A percentile compares a stretch with the other conserved stretches of the same genome.
phyloP scores from a whole-genome alignment of 495 filamentous ascomycete genomes.

The Talaromyces nanjingensis region DNA sequence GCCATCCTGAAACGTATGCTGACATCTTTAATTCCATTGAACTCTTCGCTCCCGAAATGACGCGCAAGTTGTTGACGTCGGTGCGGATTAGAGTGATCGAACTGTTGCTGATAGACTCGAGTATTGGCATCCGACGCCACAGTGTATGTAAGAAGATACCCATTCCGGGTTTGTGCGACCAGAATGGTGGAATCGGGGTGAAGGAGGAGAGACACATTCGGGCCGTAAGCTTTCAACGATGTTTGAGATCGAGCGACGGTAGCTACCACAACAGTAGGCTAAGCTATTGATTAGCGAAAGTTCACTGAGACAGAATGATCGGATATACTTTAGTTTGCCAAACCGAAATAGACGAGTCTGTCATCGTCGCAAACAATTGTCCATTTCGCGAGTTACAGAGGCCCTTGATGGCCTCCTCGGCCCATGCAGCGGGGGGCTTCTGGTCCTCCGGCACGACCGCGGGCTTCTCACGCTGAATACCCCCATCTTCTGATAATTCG shows the following conservation, averaged over 20 bases:
- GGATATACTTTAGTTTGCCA: slow-evolving; percentile 87
- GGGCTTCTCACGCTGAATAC: background rate
- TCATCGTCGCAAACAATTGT: slow-evolving; percentile 84
- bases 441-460: slow-evolving; percentile 7
- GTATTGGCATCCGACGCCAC: slow-evolving; percentile 77
- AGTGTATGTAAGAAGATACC: slow-evolving; percentile 91
- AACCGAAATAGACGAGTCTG: slow-evolving; percentile 69
- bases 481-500: background rate
- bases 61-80: slow-evolving; percentile 66
- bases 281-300: slow-evolving; percentile 24
- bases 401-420: slow-evolving; percentile 58
- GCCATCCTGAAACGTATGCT: slow-evolving; percentile 93
- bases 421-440: slow-evolving; percentile 24
- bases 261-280: slow-evolving; percentile 88
- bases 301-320: slow-evolving; percentile 4
- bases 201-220: slow-evolving; percentile 75
- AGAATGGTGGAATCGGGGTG: slow-evolving; percentile 88
- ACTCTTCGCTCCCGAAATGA: slow-evolving; percentile 54
- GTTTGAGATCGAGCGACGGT: slow-evolving; percentile 70
- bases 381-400: slow-evolving; percentile 75
- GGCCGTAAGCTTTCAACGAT: slow-evolving; percentile 77
- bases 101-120: slow-evolving; percentile 76
- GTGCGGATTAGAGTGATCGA: slow-evolving; percentile 59
- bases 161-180: slow-evolving; percentile 80
- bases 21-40: slow-evolving; percentile 75